Percentiles rank a stretch among this genome's conserved stretches.
Evolutionary conservation across 352 stramenopile genomes (phyloP).

Genomic region (Pythium periplocum): DNA sequence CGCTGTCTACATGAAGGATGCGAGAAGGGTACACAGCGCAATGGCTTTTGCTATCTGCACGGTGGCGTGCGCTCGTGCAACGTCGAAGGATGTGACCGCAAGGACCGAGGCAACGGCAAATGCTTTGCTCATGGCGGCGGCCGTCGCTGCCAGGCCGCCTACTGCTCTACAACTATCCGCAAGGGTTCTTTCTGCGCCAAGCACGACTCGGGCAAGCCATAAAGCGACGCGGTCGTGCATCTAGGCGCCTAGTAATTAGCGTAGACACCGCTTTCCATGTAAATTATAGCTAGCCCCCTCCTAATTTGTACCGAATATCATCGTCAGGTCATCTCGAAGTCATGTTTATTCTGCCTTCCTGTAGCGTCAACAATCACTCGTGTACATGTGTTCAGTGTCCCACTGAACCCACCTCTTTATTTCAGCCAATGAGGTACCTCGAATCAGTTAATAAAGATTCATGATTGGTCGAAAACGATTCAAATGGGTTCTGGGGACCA

Average conservation of each 20-base stretch:
- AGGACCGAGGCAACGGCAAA: conserved; percentile 81
- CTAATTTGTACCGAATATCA: neutral
- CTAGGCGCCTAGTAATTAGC: neutral
- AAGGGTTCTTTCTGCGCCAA: conserved; percentile 56
- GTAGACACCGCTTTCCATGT: too few relatives aligned
- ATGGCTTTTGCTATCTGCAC: conserved; percentile 78
- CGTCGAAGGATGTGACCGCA: conserved; percentile 69
- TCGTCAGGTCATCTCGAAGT: too few relatives aligned
- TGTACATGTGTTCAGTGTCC: too few relatives aligned
- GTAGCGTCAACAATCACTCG: too few relatives aligned
- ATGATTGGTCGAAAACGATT: too few relatives aligned
- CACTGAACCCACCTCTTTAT: too few relatives aligned
- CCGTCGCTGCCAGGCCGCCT: conserved; percentile 56
- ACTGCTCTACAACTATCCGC: conserved; percentile 65
- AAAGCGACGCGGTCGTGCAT: too few relatives aligned
- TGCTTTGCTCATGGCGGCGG: conserved; percentile 76
- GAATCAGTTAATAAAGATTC: too few relatives aligned
- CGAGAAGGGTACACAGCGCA: conserved; percentile 75
- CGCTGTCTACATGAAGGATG: conserved; percentile 67
- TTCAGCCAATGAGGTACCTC: too few relatives aligned
- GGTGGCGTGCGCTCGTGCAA: conserved; percentile 68
- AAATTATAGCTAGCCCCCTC: too few relatives aligned
- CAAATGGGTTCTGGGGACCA: too few relatives aligned
- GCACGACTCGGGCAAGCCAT: conserved; percentile 9
- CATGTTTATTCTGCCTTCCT: too few relatives aligned